A percentile compares a stretch with the other conserved stretches of the same genome.
phyloP scores from a whole-genome alignment of 1,139 yeast genomes.

The Diutina mesorugosa region DNA sequence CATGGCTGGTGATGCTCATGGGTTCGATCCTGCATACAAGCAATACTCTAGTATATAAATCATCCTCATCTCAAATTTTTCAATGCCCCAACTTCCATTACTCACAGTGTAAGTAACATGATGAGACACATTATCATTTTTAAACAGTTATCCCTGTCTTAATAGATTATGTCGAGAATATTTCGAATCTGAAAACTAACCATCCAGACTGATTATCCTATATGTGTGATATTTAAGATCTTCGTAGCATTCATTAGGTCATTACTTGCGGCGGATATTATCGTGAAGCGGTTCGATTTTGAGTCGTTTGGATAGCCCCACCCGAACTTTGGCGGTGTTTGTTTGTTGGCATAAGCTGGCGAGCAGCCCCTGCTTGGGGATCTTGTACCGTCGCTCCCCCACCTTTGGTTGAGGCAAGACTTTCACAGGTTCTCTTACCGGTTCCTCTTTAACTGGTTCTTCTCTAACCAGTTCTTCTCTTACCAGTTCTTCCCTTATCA shows the following conservation, averaged over 20 bases:
- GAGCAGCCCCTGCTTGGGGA: not conserved
- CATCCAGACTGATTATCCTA: not conserved
- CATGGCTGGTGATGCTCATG: not conserved
- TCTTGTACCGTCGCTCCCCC: too few species aligned
- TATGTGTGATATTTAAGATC: not conserved
- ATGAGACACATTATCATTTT: not conserved
- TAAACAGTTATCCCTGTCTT: conserved; percentile 3
- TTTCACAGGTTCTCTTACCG: not conserved
- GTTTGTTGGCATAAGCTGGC: not conserved
- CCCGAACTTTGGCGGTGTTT: not conserved
- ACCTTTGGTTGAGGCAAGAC: not conserved
- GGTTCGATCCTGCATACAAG: not conserved
- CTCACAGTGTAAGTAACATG: not conserved
- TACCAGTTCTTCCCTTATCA: too few species aligned
- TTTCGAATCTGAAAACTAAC: conserved; percentile 1
- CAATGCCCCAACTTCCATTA: not conserved
- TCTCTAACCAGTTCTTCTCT: not conserved
- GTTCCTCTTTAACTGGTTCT: not conserved
- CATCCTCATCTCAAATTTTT: not conserved
- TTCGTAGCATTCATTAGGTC: not conserved
- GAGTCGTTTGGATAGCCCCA: not conserved
- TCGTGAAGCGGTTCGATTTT: conserved; percentile 1
- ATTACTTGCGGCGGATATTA: not conserved
- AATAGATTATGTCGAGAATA: conserved; percentile 1
- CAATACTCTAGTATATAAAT: not conserved